Base-by-base conservation (phyloP, 139 green algal genomes). In the Desmodesmus armatus region DNA sequence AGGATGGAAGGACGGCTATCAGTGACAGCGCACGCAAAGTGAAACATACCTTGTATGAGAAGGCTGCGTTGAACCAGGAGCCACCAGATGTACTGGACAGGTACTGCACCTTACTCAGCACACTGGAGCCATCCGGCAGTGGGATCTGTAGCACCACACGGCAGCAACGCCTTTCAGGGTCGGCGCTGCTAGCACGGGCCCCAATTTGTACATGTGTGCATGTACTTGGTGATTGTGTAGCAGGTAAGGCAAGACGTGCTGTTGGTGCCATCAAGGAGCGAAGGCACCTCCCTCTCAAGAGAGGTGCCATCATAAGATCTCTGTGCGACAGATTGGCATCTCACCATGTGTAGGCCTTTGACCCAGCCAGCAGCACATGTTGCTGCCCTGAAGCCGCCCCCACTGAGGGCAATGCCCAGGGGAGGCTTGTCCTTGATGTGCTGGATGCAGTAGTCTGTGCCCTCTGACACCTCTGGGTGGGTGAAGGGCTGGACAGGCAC, bases 41-140 rank as follows among this genome's bases (percentile, higher is more conserved):
- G n/a, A n/a, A n/a, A n/a, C n/a, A n/a, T n/a, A n/a, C 47, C 47
- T 9, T 72, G 29, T 72, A 72, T 31, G 62, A 72, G 62, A 72
- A 72, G n/a, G 62, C 11, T 11, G 11, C 62, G 62, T 72, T 72
- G 11, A 72, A 31, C 62, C 62, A 72, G 62, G 11, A 31, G n/a
- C 11, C 62, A 31, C 62, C 62, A 41, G 62, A 72, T 17, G 9
- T 72, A 17, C 11, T 72, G 62, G n/a, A 41, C n/a, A 72, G 15
- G 62, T 72, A 72, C 9, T 15, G n/a, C 11, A 15, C n/a, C 62
- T 72, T 72, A 9, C 29, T 35, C 6, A 72, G 15, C n/a, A 31
- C 17, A 15, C 62, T 15, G n/a, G 7, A 31, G n/a, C 29, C n/a
- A 55, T 55, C 47, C 7, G 7, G 9, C 47, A 55, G 47, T 55